A percentile compares a stretch with the other conserved stretches of the same genome.
phyloP scores from a whole-genome alignment of 179 eudicot genomes.

The Heliamphora pulchella region DNA sequence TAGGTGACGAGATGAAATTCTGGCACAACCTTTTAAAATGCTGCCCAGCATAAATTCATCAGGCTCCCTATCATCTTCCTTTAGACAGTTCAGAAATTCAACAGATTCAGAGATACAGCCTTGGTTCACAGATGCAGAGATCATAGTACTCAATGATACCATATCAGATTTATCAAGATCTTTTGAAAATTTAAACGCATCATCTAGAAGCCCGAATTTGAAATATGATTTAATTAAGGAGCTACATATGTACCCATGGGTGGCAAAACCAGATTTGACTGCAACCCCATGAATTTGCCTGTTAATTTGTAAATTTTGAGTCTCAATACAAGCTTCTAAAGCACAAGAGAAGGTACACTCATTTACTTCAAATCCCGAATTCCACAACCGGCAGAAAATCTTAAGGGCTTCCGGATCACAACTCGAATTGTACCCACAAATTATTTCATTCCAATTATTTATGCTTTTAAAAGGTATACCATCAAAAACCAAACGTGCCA shows the following conservation, averaged over 20 bases:
- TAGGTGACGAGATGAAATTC: conserved; percentile 16
- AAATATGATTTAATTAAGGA: conserved; percentile 19
- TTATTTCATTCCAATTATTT: conserved; percentile 20
- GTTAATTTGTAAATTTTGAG: conserved; percentile 8
- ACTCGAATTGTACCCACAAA: conserved; percentile 20
- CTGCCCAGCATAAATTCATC: conserved; percentile 24
- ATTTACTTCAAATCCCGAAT: conserved; percentile 14
- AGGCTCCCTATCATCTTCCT: conserved; percentile 15
- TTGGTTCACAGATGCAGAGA: conserved; percentile 19
- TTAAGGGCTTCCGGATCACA: conserved; percentile 17
- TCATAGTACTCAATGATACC: conserved; percentile 20
- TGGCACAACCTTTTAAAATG: conserved; percentile 22
- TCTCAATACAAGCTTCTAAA: conserved; percentile 19
- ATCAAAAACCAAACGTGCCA: conserved; percentile 18
- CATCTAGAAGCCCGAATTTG: conserved; percentile 14
- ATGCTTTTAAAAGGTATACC: conserved; percentile 9
- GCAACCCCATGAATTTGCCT: conserved; percentile 23
- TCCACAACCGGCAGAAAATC: conserved; percentile 18
- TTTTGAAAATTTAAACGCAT: conserved; percentile 10
- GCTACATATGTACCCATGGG: conserved; percentile 14
- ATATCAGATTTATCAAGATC: conserved; percentile 11
- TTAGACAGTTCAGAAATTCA: conserved; percentile 11
- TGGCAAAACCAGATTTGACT: conserved; percentile 22
- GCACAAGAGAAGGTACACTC: conserved; percentile 22
- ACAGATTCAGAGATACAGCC: conserved; percentile 19